Conservation (phyloP, 352 stramenopile genomes). For the Phytophthora multivora region DNA sequence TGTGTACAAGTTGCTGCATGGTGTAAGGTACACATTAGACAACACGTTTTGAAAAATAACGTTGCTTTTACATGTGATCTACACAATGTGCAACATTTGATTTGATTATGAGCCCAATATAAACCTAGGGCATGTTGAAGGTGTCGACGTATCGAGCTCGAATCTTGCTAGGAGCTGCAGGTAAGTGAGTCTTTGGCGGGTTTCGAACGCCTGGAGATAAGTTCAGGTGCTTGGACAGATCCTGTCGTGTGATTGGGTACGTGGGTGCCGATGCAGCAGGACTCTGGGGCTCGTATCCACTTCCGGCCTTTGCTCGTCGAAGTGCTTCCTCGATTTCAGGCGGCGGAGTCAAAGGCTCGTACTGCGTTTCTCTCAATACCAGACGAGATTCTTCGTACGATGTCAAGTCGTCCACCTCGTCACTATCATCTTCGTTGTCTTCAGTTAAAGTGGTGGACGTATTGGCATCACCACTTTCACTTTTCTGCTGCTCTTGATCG, state of each 20-base stretch:
- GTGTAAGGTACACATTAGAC: not conserved
- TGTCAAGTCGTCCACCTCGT: constrained; percentile 26
- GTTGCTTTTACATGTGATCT: no score
- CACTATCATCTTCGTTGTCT: constrained; percentile 23
- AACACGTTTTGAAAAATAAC: not conserved
- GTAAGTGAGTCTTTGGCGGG: constrained; percentile 20
- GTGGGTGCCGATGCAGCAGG: constrained; percentile 13
- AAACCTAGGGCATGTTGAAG: constrained; percentile 40
- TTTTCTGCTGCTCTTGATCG: constrained; percentile 20
- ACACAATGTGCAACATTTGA: not conserved
- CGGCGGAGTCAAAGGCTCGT: constrained; percentile 43
- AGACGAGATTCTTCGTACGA: constrained; percentile 34
- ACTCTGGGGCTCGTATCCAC: constrained; percentile 9
- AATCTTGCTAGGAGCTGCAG: constrained; percentile 19
- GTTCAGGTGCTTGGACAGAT: constrained; percentile 20
- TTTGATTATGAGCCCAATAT: not conserved
- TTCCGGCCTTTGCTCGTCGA: constrained; percentile 31
- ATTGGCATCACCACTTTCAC: constrained; percentile 10
- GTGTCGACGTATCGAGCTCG: constrained; percentile 51
- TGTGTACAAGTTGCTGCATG: constrained; percentile 4
- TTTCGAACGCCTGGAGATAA: constrained; percentile 17
- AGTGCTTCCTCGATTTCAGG: constrained; percentile 53
- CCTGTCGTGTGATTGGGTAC: constrained; percentile 15
- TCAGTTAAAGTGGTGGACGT: constrained; percentile 20
- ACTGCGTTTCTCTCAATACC: constrained; percentile 15